Evolutionary conservation across 2,329 filamentous ascomycete genomes (phyloP).

Genomic region (Coleophoma crateriformis): DNA sequence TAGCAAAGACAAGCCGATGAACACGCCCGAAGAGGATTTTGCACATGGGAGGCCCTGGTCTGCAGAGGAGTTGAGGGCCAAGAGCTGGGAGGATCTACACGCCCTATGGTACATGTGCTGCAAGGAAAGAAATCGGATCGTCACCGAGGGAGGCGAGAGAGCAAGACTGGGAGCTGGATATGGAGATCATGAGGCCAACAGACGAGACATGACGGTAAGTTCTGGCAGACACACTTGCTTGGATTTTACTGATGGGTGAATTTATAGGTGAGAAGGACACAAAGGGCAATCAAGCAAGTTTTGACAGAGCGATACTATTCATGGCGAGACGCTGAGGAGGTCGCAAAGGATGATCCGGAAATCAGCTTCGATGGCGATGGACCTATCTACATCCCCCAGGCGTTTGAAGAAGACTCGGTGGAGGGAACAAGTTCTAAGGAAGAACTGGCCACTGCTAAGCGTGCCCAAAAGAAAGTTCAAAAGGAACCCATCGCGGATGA

Average conservation of each 20-base stretch:
- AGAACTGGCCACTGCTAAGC: no score
- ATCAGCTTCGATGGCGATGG: constrained; percentile 40
- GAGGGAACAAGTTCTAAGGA: neutral
- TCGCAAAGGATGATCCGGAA: constrained; percentile 63
- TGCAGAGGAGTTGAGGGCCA: constrained; percentile 76
- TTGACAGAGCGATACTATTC: constrained; percentile 85
- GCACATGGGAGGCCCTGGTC: constrained; percentile 79
- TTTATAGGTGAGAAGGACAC: constrained; percentile 66
- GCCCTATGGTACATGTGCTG: constrained; percentile 90
- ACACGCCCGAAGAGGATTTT: constrained; percentile 64
- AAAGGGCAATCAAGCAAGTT: constrained; percentile 76
- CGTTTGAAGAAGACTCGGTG: constrained; percentile 12
- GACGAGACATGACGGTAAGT: constrained; percentile 63
- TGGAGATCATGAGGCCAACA: constrained; percentile 61
- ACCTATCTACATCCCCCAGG: constrained; percentile 18
- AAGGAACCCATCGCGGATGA: no score
- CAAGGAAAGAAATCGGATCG: constrained; percentile 83
- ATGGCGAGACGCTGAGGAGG: constrained; percentile 69
- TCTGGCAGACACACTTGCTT: neutral
- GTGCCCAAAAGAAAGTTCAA: no score
- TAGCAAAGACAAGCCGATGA: constrained; percentile 59
- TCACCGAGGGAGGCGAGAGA: constrained; percentile 71
- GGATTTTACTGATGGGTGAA: constrained; percentile 8
- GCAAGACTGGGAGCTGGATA: constrained; percentile 63
- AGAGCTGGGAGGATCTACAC: constrained; percentile 93